phyloP scores from a whole-genome alignment of 2,329 filamentous ascomycete species.

The Aspergillus sp. region DNA sequence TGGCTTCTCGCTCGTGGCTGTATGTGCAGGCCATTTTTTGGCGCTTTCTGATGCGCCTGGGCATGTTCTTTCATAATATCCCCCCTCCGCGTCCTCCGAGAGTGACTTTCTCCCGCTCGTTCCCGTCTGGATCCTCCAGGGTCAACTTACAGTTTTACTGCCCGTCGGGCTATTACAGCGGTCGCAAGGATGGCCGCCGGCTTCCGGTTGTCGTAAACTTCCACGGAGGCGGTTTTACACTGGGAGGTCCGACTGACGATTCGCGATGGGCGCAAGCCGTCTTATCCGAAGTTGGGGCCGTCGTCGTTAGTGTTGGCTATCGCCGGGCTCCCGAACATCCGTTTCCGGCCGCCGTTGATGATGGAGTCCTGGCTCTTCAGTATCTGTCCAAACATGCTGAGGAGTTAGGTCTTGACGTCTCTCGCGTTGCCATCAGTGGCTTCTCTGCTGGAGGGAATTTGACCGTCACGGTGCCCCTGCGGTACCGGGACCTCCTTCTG shows the following conservation, averaged over 20 bases:
- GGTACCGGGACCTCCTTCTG: conserved; percentile 47
- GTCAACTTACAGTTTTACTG: conserved; percentile 63
- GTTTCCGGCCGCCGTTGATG: conserved; percentile 64
- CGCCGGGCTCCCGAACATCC: conserved; percentile 61
- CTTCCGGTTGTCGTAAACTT: conserved; percentile 64
- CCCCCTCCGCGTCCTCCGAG: conserved; percentile 60
- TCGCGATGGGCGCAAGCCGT: conserved; percentile 59
- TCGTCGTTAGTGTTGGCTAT: conserved; percentile 63
- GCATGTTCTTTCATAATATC: conserved; percentile 67
- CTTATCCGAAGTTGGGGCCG: conserved; percentile 55
- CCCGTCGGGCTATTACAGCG: conserved; percentile 43
- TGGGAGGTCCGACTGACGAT: conserved; percentile 62
- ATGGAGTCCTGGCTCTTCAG: conserved; percentile 61
- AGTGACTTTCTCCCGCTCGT: conserved; percentile 59
- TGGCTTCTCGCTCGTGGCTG: conserved; percentile 58
- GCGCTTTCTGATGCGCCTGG: conserved; percentile 67
- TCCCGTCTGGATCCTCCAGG: conserved; percentile 51
- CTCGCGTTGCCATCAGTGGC: conserved; percentile 59
- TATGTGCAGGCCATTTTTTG: conserved; percentile 64
- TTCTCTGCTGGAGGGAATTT: conserved; percentile 66
- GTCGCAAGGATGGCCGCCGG: conserved; percentile 39
- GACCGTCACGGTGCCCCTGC: conserved; percentile 60
- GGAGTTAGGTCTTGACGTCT: conserved; percentile 57
- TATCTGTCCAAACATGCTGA: conserved; percentile 58
- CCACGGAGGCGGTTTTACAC: conserved; percentile 63